A percentile compares a stretch with the other conserved stretches of the same genome.
phyloP scores from a whole-genome alignment of 768 basidiomycete genomes.

The Phylloporus sp. region DNA sequence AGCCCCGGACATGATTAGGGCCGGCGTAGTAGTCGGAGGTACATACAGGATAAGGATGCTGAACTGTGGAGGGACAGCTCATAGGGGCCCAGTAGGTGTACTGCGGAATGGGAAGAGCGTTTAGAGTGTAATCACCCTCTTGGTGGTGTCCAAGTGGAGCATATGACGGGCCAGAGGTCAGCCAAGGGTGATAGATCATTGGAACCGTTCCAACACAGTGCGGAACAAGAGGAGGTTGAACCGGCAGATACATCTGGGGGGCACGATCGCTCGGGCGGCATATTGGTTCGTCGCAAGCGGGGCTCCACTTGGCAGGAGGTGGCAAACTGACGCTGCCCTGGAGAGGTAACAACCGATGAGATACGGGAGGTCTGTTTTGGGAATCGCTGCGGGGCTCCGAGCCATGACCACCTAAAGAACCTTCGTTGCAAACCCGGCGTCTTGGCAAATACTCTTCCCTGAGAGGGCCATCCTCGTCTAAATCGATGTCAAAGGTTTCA shows the following conservation, averaged over 20 bases:
- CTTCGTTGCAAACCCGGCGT: conserved; percentile 41
- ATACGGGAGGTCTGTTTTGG: conserved; percentile 1
- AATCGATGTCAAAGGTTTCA: conserved; percentile 65
- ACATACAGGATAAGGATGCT: conserved; percentile 55
- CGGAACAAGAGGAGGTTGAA: conserved; percentile 46
- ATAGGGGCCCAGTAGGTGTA: conserved; percentile 22
- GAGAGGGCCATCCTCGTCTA: conserved; percentile 79
- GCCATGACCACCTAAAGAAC: background rate
- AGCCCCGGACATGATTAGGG: conserved; percentile 51
- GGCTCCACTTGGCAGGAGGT: conserved; percentile 79
- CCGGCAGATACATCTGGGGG: conserved; percentile 59
- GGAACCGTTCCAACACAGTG: conserved; percentile 32
- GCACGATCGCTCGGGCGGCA: conserved; percentile 47
- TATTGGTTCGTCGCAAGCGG: conserved; percentile 73
- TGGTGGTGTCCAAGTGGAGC: conserved; percentile 20
- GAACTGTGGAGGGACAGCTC: conserved; percentile 36
- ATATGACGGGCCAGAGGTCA: conserved; percentile 10
- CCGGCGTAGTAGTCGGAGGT: conserved; percentile 44
- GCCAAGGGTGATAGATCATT: conserved; percentile 29
- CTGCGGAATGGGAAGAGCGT: conserved; percentile 10
- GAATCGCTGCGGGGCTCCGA: conserved; percentile 1
- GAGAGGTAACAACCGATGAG: conserved; percentile 6
- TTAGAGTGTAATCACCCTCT: conserved; percentile 15
- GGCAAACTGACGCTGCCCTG: conserved; percentile 42
- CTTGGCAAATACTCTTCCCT: conserved; percentile 76